Conservation (phyloP, 495 filamentous ascomycete species). For the Xylaria bambusicola region DNA sequence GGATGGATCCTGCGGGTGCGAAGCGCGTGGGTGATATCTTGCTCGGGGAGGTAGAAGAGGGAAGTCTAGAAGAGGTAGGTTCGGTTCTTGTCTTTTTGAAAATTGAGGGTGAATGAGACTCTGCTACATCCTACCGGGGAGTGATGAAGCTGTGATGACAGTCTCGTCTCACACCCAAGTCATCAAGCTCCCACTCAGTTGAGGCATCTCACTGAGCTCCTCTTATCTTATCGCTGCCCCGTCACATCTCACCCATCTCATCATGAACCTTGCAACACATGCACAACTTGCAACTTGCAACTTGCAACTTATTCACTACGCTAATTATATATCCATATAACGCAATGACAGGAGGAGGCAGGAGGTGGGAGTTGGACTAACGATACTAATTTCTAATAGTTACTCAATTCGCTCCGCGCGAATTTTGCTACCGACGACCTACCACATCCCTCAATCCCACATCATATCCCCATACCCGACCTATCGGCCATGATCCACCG, state of each 20-base stretch:
- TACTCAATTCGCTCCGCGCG: constrained; percentile 51
- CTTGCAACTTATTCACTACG: neutral
- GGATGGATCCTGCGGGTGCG: constrained; percentile 27
- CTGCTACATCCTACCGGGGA: no score
- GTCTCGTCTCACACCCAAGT: neutral
- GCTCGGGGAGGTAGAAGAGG: constrained; percentile 65
- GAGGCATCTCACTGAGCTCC: neutral
- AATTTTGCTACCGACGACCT: constrained; percentile 30
- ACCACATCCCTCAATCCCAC: constrained; percentile 18
- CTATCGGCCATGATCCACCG: constrained; percentile 44
- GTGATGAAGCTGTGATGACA: no score
- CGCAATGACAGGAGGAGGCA: neutral
- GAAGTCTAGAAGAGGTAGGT: constrained; percentile 66
- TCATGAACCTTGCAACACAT: neutral
- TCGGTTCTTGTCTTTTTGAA: neutral
- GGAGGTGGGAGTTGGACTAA: neutral
- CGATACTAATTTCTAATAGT: constrained; percentile 23
- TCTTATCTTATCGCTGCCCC: constrained; percentile 34
- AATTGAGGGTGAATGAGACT: no score
- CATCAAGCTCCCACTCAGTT: neutral
- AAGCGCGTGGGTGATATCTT: constrained; percentile 59
- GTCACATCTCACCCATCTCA: neutral
- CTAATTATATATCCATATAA: neutral
- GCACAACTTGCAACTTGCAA: neutral
- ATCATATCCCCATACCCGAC: constrained; percentile 43